Evolutionary conservation across 1,284 basidiomycete genomes (phyloP).

Genomic region (Microbotryum saponariae): DNA sequence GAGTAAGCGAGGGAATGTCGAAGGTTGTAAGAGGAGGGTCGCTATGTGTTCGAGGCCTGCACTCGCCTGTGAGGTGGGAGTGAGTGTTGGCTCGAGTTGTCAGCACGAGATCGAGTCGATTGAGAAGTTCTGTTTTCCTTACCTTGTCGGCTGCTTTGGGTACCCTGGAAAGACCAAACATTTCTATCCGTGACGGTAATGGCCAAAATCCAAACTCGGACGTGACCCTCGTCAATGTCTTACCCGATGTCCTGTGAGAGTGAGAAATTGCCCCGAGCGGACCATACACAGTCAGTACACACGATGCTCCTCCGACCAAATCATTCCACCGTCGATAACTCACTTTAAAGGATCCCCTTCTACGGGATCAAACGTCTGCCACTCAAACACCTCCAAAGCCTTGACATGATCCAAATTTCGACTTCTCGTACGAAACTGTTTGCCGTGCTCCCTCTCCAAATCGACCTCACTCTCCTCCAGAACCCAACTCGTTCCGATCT

Average conservation of each 20-base stretch:
- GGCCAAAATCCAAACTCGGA: slow-evolving; percentile 33
- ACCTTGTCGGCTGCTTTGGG: slow-evolving; percentile 23
- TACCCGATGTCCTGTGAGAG: slow-evolving; percentile 10
- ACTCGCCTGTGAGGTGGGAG: slow-evolving; percentile 12
- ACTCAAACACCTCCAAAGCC: slow-evolving; percentile 28
- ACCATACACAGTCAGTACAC: neutral
- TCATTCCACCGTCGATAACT: neutral
- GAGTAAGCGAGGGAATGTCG: slow-evolving; percentile 11
- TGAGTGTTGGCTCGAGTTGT: neutral
- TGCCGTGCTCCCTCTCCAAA: slow-evolving; percentile 5
- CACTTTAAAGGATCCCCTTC: slow-evolving; percentile 11
- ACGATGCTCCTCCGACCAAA: neutral
- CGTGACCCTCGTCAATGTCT: slow-evolving; percentile 23
- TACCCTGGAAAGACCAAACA: slow-evolving; percentile 16
- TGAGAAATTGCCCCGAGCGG: neutral
- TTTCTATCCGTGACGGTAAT: slow-evolving; percentile 22
- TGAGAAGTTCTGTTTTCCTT: neutral
- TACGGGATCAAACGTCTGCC: slow-evolving; percentile 16
- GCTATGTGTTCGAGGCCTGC: slow-evolving; percentile 22
- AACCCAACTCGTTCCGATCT: slow-evolving; percentile 30
- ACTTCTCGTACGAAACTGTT: slow-evolving; percentile 18
- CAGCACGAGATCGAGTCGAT: neutral
- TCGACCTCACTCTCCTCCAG: slow-evolving; percentile 28
- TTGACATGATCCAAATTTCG: slow-evolving; percentile 28
- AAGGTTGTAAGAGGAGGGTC: slow-evolving; percentile 22